Evolutionary conservation across 2,329 filamentous ascomycete genomes (phyloP), one percentile per base, ranked within the genome.

Genomic region (Trichoderma lentiforme): DNA sequence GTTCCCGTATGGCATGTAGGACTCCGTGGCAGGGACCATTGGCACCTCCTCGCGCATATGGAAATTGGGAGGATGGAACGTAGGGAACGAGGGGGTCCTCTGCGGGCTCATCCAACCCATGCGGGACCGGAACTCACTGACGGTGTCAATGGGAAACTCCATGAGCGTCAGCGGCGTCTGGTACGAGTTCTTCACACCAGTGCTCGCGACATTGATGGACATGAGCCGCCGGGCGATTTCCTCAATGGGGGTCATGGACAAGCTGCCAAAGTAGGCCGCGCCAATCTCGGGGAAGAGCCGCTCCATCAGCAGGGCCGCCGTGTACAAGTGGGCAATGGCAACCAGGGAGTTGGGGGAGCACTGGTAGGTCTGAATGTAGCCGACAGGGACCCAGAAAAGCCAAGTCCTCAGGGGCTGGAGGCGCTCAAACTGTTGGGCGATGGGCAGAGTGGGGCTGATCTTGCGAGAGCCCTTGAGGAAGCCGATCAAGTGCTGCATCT

Each of bases 351-450:
- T 93, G 28, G 93, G 88, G 75, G 95, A 94, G 43, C 89, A 89
- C 65, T 91, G 90, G 61, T 91, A 92, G 74, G 91, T 90, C 79
- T 95, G 92, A 30, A 98, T 87, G 76, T 95, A 92, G 75, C 91
- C 90, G 39, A 97, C 91, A 1, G 96, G 96, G 70, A 97, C 89
- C 94, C 95, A 98, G 83, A 98, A 97, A 18, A 98, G 88, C 94
- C 95, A 98, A 76, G 93, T 93, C 70, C 95, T 89, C 72, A 99
- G 87, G 11, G 93, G 91, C 74, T 97, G 95, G 12, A 98, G 89
- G 74, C 95, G 92, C 78, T 94, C 92, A 79, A 98, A 98, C 78
- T 97, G 93, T 79, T 97, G 91, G 74, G 93, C 91, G 28, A 94
- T 90, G 28, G 90, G 89, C 74, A 92, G 87, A 14, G 87, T 87